Evolutionary conservation across 78 protist species (phyloP).

Genomic region (Dictyostelium intermedium): DNA sequence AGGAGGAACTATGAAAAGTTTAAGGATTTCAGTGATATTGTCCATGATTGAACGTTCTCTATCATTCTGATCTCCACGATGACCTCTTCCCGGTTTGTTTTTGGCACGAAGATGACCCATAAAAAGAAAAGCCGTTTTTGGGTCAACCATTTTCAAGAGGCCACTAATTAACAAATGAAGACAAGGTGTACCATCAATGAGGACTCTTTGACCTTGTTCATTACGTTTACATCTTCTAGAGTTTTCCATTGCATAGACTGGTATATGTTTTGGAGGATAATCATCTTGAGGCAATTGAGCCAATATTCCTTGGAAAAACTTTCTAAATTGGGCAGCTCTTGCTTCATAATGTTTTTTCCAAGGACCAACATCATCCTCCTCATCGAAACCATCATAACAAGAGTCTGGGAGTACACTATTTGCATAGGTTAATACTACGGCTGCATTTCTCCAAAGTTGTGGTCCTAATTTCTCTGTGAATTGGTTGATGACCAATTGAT

Average conservation of each 20-base stretch:
- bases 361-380: slow-evolving; percentile 76
- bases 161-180: slow-evolving; percentile 58
- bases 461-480: slow-evolving; percentile 76
- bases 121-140: slow-evolving; percentile 70
- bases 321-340: slow-evolving; percentile 38
- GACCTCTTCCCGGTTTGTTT: slow-evolving; percentile 52
- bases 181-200: slow-evolving; percentile 68
- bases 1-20: slow-evolving; percentile 71
- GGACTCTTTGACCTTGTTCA: slow-evolving; percentile 67
- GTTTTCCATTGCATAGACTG: slow-evolving; percentile 73
- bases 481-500: slow-evolving; percentile 73
- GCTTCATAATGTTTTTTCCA: slow-evolving; percentile 63
- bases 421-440: slow-evolving; percentile 66
- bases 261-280: slow-evolving; percentile 66
- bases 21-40: slow-evolving; percentile 61
- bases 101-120: slow-evolving; percentile 78
- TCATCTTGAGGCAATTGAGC: slow-evolving; percentile 64
- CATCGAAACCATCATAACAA: slow-evolving; percentile 77
- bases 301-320: slow-evolving; percentile 34
- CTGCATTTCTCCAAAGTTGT: slow-evolving; percentile 74
- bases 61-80: slow-evolving; percentile 75
- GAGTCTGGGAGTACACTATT: slow-evolving; percentile 49
- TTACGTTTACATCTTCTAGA: slow-evolving; percentile 60
- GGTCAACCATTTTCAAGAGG: slow-evolving; percentile 71
- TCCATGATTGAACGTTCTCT: slow-evolving; percentile 57